phyloP scores from a whole-genome alignment of 441 rosid species.

The Erodium texanum region DNA sequence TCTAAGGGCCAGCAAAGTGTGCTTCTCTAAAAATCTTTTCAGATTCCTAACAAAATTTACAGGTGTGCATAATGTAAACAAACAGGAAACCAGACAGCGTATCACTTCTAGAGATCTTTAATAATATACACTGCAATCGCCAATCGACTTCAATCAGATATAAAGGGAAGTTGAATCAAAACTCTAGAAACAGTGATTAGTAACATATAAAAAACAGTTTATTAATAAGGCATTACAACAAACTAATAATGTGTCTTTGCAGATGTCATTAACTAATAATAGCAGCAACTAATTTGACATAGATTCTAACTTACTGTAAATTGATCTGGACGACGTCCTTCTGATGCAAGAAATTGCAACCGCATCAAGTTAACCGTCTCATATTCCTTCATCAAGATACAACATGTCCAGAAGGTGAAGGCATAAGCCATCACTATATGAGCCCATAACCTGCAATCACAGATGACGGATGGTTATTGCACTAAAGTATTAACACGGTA shows the following conservation, averaged over 20 bases:
- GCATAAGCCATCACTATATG: conserved; percentile 82
- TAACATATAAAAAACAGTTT: neutral
- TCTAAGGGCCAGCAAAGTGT: neutral
- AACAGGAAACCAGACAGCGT: neutral
- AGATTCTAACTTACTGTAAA: conserved; percentile 46
- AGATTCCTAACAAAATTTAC: neutral
- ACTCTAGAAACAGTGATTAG: neutral
- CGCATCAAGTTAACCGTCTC: conserved; percentile 71
- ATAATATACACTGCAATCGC: neutral
- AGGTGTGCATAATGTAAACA: neutral
- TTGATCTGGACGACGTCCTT: conserved; percentile 81
- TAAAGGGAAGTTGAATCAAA: neutral
- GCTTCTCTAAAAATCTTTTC: neutral
- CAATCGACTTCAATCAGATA: neutral
- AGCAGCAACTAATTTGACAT: conserved; percentile 8
- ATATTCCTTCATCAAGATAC: conserved; percentile 68
- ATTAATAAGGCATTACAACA: conserved; percentile 3
- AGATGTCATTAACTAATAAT: neutral
- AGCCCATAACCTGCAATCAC: conserved; percentile 58
- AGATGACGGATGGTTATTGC: neutral
- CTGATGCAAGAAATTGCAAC: conserved; percentile 79
- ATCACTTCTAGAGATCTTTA: too few relatives aligned
- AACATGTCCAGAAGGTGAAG: conserved; percentile 87
- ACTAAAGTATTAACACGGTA: neutral
- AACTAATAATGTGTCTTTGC: conserved; percentile 1